Conservation (phyloP, 2,329 filamentous ascomycete species). For the Sporothrix dimorphospora region DNA sequence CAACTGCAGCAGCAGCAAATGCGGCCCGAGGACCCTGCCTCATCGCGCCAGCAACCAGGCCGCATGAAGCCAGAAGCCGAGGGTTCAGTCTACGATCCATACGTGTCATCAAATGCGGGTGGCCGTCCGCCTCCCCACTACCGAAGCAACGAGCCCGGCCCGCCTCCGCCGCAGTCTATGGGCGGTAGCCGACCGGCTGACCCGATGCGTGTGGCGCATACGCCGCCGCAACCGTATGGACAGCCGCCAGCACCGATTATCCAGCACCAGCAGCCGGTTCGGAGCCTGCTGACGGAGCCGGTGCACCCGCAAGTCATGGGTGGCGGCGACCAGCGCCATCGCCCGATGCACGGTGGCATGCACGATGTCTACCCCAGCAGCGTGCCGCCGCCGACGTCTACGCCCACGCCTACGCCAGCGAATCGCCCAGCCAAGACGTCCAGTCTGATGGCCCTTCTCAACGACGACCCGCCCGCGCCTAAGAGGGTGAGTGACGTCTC, state of each 20-base stretch:
- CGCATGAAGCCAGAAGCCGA: slow-evolving; percentile 14
- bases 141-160: slow-evolving; percentile 20
- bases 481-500: slow-evolving; percentile 57
- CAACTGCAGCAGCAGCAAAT: slow-evolving; percentile 15
- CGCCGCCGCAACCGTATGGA: slow-evolving; percentile 22
- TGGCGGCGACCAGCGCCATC: slow-evolving; percentile 45
- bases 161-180: background rate
- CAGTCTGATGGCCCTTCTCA: slow-evolving; percentile 65
- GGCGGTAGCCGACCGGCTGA: background rate
- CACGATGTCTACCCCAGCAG: slow-evolving; percentile 24
- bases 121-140: slow-evolving; percentile 20
- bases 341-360: slow-evolving; percentile 32
- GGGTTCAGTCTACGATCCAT: slow-evolving; percentile 28
- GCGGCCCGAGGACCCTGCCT: background rate
- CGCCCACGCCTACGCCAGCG: slow-evolving; percentile 40
- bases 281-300: slow-evolving; percentile 32
- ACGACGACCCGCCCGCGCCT: slow-evolving; percentile 59
- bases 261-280: slow-evolving; percentile 28
- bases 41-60: slow-evolving; percentile 21
- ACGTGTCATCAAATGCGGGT: slow-evolving; percentile 8
- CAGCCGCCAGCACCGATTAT: background rate
- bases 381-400: slow-evolving; percentile 41
- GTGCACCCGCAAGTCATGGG: slow-evolving; percentile 32
- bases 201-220: slow-evolving; percentile 5
- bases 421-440: slow-evolving; percentile 57